phyloP scores from a whole-genome alignment of 202 grass and related monocot genomes.

The Digitaria exilis region DNA sequence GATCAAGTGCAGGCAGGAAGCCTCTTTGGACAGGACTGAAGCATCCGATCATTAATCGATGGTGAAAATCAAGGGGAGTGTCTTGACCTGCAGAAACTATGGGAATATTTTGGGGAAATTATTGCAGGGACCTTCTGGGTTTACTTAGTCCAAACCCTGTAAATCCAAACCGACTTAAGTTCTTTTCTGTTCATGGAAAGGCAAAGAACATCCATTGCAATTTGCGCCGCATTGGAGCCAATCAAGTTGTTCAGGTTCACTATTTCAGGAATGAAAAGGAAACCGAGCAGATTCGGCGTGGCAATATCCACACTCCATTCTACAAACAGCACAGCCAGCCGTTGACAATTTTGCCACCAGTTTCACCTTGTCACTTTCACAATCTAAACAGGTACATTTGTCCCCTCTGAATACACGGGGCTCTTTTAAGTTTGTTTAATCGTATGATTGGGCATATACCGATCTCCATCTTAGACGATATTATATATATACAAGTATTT shows the following conservation, averaged over 20 bases:
- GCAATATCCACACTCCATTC: background rate
- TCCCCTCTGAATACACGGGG: background rate
- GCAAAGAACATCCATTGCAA: background rate
- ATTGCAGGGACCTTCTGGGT: background rate
- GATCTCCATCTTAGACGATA: background rate
- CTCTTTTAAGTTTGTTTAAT: constrained; percentile 31
- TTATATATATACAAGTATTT: background rate
- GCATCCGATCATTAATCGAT: background rate
- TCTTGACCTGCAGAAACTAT: background rate
- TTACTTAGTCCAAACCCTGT: too few species aligned
- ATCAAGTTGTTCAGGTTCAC: background rate
- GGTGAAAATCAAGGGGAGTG: background rate
- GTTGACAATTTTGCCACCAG: constrained; percentile 31
- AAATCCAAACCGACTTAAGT: too few species aligned
- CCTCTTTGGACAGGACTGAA: too few species aligned
- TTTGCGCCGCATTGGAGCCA: background rate
- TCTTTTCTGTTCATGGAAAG: background rate
- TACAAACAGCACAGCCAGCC: background rate
- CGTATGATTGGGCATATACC: background rate
- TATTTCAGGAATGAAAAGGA: background rate
- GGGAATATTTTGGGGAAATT: background rate
- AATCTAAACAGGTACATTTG: constrained; percentile 34
- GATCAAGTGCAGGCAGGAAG: too few species aligned
- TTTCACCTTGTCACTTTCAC: constrained; percentile 32
- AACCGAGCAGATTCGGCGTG: background rate